phyloP scores from a whole-genome alignment of 208 protist genomes.

The Angomonas ambiguus region DNA sequence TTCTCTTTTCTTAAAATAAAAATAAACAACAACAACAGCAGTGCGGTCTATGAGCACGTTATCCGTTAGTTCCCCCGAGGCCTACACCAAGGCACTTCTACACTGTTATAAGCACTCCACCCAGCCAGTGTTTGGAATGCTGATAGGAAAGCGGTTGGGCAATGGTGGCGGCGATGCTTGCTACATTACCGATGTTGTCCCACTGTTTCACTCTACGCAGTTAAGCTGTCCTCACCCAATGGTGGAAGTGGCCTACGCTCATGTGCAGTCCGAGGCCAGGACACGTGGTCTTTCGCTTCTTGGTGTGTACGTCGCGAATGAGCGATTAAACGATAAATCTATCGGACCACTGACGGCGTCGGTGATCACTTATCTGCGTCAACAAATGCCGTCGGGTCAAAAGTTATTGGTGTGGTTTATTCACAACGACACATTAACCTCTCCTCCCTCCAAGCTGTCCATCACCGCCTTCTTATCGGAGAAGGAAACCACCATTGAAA shows the following conservation, averaged over 20 bases:
- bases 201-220: conserved; percentile 73
- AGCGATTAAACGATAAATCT: conserved; percentile 48
- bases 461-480: conserved; percentile 41
- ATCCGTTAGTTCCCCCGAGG: conserved; percentile 58
- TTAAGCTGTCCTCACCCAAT: conserved; percentile 80
- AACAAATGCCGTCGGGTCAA: conserved; percentile 24
- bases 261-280: conserved; percentile 55
- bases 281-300: conserved; percentile 65
- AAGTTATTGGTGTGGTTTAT: conserved; percentile 58
- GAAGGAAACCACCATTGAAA: conserved; percentile 24
- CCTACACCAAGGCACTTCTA: conserved; percentile 77
- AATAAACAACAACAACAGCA: conserved; percentile 11
- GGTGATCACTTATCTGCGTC: conserved; percentile 35
- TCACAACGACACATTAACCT: conserved; percentile 57
- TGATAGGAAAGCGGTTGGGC: conserved; percentile 72
- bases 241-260: conserved; percentile 74
- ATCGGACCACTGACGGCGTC: conserved; percentile 36
- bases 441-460: conserved; percentile 32
- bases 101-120: conserved; percentile 86
- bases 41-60: conserved; percentile 9
- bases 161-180: conserved; percentile 20
- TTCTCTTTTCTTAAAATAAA: conserved; percentile 13
- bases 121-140: conserved; percentile 72
- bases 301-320: conserved; percentile 82
- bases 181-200: conserved; percentile 65